Percentiles rank a stretch among this genome's conserved stretches.
Conservation (phyloP, 2,329 filamentous ascomycete genomes). For the Elsinoe necatrix region DNA sequence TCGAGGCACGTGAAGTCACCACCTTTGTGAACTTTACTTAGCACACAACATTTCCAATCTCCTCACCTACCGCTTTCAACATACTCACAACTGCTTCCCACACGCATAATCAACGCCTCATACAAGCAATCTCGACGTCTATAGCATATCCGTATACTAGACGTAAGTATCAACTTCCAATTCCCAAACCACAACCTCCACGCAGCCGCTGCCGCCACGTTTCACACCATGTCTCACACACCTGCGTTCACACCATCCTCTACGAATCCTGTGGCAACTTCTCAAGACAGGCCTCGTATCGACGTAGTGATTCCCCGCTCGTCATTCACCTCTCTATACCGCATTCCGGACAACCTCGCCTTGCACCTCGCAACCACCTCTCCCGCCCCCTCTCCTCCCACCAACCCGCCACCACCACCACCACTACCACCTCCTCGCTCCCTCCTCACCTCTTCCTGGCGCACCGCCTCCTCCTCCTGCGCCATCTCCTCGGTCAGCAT, state of each 20-base stretch:
- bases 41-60: background rate
- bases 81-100: background rate
- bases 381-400: background rate
- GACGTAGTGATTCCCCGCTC: background rate
- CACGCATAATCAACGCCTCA: background rate
- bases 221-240: background rate
- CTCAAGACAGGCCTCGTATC: background rate
- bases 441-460: background rate
- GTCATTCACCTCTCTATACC: background rate
- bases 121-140: background rate
- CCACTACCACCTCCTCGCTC: background rate
- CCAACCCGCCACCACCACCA: background rate
- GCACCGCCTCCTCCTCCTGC: background rate
- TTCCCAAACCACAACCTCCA: background rate
- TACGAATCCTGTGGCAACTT: background rate
- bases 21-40: background rate
- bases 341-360: background rate
- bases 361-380: background rate
- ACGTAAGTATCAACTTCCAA: background rate
- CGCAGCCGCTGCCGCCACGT: background rate
- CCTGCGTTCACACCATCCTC: background rate
- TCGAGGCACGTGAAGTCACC: background rate
- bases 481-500: constrained; percentile 1
- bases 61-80: background rate
- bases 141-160: background rate